A percentile compares a stretch with the other conserved stretches of the same genome.
phyloP scores from a whole-genome alignment of 202 grass and related monocot species.

The Setaria italica region DNA sequence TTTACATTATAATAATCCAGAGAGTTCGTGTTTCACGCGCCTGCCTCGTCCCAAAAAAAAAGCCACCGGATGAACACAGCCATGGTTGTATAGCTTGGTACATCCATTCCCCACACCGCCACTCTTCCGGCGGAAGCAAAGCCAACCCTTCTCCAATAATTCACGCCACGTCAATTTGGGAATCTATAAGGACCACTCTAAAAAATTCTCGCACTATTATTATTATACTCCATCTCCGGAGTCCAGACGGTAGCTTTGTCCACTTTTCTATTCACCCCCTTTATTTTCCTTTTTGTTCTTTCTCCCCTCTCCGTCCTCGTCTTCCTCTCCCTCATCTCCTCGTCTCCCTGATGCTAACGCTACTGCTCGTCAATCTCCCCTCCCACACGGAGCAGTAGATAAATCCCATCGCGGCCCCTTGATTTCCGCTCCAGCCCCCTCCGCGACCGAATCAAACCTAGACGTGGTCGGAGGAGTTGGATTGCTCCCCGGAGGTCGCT shows the following conservation, averaged over 20 bases:
- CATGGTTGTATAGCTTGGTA: not conserved
- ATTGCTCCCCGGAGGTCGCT: slow-evolving; percentile 47
- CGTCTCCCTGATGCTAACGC: slow-evolving; percentile 29
- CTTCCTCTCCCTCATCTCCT: slow-evolving; percentile 19
- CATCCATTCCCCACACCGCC: not conserved
- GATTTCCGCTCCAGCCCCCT: not conserved
- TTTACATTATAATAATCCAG: not conserved
- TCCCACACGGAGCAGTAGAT: slow-evolving; percentile 23
- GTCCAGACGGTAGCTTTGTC: slow-evolving; percentile 26
- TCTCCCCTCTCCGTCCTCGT: not conserved
- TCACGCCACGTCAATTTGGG: slow-evolving; percentile 14
- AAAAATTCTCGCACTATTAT: slow-evolving; percentile 17
- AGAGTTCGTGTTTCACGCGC: not conserved
- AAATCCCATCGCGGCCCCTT: slow-evolving; percentile 16
- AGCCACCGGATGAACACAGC: slow-evolving; percentile 4
- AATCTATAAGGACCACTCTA: not conserved
- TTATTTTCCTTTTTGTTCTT: slow-evolving; percentile 22
- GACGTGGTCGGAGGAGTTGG: slow-evolving; percentile 37
- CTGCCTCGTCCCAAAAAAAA: not conserved
- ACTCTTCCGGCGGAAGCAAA: slow-evolving; percentile 26
- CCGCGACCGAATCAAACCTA: slow-evolving; percentile 38
- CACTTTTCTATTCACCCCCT: slow-evolving; percentile 41
- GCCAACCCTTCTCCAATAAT: slow-evolving; percentile 40
- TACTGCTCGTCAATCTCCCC: slow-evolving; percentile 36
- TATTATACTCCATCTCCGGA: not conserved